phyloP scores from a whole-genome alignment of 306 rosid species.

The Inga leiocalycina region DNA sequence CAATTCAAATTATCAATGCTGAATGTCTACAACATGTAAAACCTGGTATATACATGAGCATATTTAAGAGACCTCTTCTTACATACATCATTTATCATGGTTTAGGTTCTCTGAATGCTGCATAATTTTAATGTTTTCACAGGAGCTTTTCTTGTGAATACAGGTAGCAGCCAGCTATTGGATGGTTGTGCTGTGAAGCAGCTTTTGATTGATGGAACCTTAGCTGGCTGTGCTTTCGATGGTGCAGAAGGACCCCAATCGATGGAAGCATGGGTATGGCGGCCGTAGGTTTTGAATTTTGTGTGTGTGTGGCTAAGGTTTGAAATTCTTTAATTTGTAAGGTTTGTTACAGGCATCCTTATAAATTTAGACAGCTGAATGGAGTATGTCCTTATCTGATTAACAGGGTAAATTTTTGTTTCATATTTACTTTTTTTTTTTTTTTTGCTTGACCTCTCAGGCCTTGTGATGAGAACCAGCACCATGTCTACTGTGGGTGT shows the following conservation, averaged over 20 bases:
- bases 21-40: constrained; percentile 93
- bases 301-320: neutral
- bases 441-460: neutral
- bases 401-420: neutral
- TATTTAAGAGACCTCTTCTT: constrained; percentile 10
- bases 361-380: neutral
- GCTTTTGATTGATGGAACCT: constrained; percentile 92
- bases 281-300: constrained; percentile 23
- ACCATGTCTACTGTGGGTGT: constrained; percentile 17
- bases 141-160: constrained; percentile 97
- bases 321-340: neutral
- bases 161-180: constrained; percentile 93
- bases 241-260: constrained; percentile 99
- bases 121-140: constrained; percentile 20
- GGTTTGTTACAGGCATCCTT: neutral
- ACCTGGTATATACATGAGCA: constrained; percentile 60
- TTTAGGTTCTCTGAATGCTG: constrained; percentile 3
- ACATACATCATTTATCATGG: constrained; percentile 3
- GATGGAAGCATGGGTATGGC: constrained; percentile 99
- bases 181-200: constrained; percentile 99
- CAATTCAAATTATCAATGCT: constrained; percentile 84
- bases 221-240: constrained; percentile 98
- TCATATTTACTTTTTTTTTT: neutral
- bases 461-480: neutral
- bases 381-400: neutral